These are phyloP conservation scores for Puccinia horiana DNA, from an alignment of 1,284 basidiomycete species.

Conservation along the genomic window DNA sequence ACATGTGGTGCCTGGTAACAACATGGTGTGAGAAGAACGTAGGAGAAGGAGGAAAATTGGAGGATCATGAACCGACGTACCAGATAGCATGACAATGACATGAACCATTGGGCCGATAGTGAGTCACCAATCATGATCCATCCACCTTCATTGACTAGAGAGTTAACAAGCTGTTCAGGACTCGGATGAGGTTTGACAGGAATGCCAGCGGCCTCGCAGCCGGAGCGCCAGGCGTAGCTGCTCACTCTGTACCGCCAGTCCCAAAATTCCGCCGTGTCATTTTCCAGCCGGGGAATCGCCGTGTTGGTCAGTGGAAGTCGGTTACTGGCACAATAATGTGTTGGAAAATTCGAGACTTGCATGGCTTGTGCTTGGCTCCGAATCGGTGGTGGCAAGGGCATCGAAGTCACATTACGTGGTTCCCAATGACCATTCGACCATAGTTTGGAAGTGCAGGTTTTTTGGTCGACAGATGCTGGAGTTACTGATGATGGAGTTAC, in stretches of 20 bases:
- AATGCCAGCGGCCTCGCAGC: conserved; percentile 22
- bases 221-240: conserved; percentile 41
- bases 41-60: background rate
- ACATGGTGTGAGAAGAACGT: background rate
- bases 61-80: background rate
- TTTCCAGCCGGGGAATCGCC: conserved; percentile 22
- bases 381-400: conserved; percentile 5
- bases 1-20: conserved; percentile 27
- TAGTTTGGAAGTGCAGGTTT: conserved; percentile 18
- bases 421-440: conserved; percentile 29
- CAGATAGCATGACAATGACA: conserved; percentile 45
- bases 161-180: conserved; percentile 24
- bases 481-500: background rate
- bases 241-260: conserved; percentile 42
- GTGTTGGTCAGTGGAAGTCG: conserved; percentile 43
- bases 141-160: conserved; percentile 37
- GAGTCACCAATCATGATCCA: conserved; percentile 45
- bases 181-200: conserved; percentile 22
- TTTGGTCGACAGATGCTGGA: background rate
- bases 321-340: conserved; percentile 24
- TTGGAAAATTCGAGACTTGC: conserved; percentile 35
- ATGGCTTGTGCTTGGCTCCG: conserved; percentile 7
- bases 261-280: conserved; percentile 37
- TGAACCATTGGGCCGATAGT: conserved; percentile 44
- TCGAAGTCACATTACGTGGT: background rate